Conservation (phyloP, 306 rosid genomes). For the Cucumis sativus region DNA sequence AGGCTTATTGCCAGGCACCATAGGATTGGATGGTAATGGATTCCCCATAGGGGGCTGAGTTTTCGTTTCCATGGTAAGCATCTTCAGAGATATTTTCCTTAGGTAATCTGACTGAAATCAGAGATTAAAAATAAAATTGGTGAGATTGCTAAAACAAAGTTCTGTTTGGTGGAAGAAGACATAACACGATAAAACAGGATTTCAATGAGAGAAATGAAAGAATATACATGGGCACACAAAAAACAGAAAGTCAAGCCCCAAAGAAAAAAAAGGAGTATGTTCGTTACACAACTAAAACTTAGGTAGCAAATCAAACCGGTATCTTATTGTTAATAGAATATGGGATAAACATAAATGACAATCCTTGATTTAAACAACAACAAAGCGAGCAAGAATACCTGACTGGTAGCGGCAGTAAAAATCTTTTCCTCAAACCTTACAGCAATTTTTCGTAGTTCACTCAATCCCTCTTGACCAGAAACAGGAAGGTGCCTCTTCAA, state of each 20-base stretch:
- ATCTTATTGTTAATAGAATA: background rate
- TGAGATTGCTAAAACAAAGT: background rate
- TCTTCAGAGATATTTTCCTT: slow-evolving; percentile 30
- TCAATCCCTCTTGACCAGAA: slow-evolving; percentile 48
- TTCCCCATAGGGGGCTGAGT: slow-evolving; percentile 33
- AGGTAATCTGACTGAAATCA: slow-evolving; percentile 24
- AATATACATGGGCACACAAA: too few species aligned
- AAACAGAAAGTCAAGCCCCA: too few species aligned
- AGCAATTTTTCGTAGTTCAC: slow-evolving; percentile 50
- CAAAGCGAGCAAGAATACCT: slow-evolving; percentile 30
- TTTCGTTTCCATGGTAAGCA: slow-evolving; percentile 57
- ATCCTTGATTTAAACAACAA: background rate
- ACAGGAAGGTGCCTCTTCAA: slow-evolving; percentile 55
- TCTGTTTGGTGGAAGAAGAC: background rate
- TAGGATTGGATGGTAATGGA: slow-evolving; percentile 29
- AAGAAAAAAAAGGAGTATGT: background rate
- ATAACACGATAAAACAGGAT: background rate
- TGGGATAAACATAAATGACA: background rate
- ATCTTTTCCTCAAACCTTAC: slow-evolving; percentile 77
- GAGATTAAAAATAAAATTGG: background rate
- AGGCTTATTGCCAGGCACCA: slow-evolving; percentile 38
- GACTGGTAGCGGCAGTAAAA: slow-evolving; percentile 41
- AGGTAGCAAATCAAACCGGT: background rate
- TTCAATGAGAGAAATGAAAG: too few species aligned
- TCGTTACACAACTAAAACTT: background rate